These are phyloP conservation scores for Dryadomyces quercivorus DNA, from an alignment of 2,329 filamentous ascomycete genomes.

Conservation along the genomic window DNA sequence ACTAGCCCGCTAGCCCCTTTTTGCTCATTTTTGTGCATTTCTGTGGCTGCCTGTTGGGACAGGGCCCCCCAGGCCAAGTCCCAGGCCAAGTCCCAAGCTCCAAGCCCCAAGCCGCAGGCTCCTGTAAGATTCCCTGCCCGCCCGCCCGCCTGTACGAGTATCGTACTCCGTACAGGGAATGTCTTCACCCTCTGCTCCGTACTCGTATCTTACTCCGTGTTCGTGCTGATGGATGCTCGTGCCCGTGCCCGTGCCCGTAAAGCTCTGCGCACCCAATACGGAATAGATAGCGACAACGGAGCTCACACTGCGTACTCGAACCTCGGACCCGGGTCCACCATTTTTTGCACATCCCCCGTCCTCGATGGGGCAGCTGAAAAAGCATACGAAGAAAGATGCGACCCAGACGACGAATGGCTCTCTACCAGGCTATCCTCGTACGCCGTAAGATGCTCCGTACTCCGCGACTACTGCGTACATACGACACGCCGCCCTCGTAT, in stretches of 20 bases:
- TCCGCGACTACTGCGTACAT: too few relatives aligned
- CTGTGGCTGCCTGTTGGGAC: slow-evolving; percentile 1
- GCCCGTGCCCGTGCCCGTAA: too few relatives aligned
- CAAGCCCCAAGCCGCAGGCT: too few relatives aligned
- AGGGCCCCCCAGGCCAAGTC: too few relatives aligned
- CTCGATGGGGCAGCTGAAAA: neutral
- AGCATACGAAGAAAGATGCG: neutral
- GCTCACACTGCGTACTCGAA: neutral
- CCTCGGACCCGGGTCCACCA: neutral
- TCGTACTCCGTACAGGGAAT: neutral
- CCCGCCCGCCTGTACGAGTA: too few relatives aligned
- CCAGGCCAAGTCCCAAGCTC: too few relatives aligned
- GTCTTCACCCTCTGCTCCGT: neutral
- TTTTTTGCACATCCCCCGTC: neutral
- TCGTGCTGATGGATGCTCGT: too few relatives aligned
- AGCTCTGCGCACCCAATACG: neutral
- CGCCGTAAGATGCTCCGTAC: neutral
- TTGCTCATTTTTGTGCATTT: slow-evolving; percentile 5
- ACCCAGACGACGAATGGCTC: neutral
- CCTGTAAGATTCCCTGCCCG: too few relatives aligned
- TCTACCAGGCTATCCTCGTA: neutral
- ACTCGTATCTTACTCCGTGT: too few relatives aligned
- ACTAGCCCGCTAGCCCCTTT: slow-evolving; percentile 11
- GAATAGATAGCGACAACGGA: neutral
- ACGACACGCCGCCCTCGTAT: too few relatives aligned